phyloP scores from a whole-genome alignment of 2,329 filamentous ascomycete species.

The Fusarium abutilonis region DNA sequence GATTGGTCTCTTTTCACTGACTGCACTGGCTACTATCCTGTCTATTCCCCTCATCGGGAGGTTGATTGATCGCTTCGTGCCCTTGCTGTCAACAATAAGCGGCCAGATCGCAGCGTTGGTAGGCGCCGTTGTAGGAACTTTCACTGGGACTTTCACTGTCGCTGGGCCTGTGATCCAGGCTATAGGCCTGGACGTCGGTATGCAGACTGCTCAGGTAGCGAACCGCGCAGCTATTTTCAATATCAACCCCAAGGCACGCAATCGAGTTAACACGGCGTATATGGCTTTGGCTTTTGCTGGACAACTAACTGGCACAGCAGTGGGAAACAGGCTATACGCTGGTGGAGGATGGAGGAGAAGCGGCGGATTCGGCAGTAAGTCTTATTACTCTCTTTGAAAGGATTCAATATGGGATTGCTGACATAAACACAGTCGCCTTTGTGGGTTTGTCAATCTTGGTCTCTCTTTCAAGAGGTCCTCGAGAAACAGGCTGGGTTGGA shows the following conservation, averaged over 20 bases:
- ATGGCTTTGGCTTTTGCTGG: constrained; percentile 81
- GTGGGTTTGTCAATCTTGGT: constrained; percentile 40
- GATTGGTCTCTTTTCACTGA: constrained; percentile 82
- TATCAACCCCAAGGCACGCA: constrained; percentile 75
- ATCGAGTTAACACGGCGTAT: constrained; percentile 82
- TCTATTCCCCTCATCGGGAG: constrained; percentile 75
- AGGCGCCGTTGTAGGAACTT: constrained; percentile 74
- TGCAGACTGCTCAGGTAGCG: constrained; percentile 78
- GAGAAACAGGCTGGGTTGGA: constrained; percentile 48
- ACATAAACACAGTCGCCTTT: constrained; percentile 38
- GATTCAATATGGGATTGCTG: neutral
- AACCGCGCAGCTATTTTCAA: constrained; percentile 76
- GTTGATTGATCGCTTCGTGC: constrained; percentile 73
- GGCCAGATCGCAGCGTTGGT: constrained; percentile 67
- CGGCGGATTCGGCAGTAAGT: constrained; percentile 51
- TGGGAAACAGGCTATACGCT: constrained; percentile 64
- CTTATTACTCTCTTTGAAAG: neutral
- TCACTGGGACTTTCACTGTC: constrained; percentile 70
- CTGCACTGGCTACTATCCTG: constrained; percentile 75
- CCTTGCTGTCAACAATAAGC: constrained; percentile 72
- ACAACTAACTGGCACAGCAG: constrained; percentile 75
- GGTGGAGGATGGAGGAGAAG: constrained; percentile 62
- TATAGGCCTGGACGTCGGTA: constrained; percentile 74
- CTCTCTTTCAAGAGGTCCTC: constrained; percentile 47
- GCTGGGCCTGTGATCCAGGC: constrained; percentile 79